These are phyloP conservation scores for Dipteronia dyeriana DNA, from an alignment of 345 rosid genomes.

Conservation along the genomic window DNA sequence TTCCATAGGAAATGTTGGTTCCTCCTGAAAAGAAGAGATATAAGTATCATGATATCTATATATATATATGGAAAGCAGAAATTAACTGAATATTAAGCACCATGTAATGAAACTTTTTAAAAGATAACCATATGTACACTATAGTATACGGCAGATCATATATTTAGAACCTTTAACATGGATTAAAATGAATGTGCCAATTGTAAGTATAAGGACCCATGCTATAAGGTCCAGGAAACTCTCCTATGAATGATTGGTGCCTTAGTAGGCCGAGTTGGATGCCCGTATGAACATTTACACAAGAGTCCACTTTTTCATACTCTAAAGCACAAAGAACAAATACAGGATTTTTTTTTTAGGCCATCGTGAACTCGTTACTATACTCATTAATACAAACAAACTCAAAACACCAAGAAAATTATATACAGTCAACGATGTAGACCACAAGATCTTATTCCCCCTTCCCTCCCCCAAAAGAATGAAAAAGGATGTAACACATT, in stretches of 20 bases:
- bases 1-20: constrained; percentile 13
- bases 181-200: background rate
- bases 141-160: background rate
- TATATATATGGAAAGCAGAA: background rate
- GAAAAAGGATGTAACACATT: background rate
- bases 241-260: background rate
- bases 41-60: background rate
- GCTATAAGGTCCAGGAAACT: background rate
- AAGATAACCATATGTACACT: constrained; percentile 4
- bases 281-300: background rate
- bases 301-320: background rate
- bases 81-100: constrained; percentile 14
- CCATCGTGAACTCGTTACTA: background rate
- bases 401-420: background rate
- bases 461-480: background rate
- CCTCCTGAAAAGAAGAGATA: constrained; percentile 23
- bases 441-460: background rate
- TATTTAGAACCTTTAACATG: background rate
- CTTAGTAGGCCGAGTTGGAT: background rate
- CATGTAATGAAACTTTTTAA: background rate
- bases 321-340: background rate
- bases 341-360: background rate
- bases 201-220: background rate
- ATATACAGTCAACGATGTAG: background rate
- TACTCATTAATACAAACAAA: background rate